A percentile compares a stretch with the other conserved stretches of the same genome.
Conservation (phyloP, 345 rosid species). For the Eucalyptus curtisii region DNA sequence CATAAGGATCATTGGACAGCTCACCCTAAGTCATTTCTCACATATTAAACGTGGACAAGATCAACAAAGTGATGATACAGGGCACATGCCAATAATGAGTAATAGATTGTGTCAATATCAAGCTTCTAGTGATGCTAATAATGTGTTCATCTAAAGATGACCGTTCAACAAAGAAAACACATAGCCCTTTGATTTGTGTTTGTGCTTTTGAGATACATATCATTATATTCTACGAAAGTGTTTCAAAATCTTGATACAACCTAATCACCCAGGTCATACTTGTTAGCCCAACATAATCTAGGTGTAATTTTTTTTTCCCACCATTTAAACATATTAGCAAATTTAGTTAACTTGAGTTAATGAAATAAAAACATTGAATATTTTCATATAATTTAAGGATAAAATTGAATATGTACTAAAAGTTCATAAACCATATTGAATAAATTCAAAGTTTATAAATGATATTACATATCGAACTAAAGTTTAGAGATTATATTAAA, state of each 20-base stretch:
- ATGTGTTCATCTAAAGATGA: background rate
- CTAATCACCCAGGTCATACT: too few relatives aligned
- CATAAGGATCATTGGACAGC: background rate
- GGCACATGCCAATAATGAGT: background rate
- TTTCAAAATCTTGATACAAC: background rate
- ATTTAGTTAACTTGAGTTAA: background rate
- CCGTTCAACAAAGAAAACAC: background rate
- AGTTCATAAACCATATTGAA: accelerated
- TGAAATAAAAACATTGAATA: background rate
- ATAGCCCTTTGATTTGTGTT: background rate
- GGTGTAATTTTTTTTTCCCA: background rate
- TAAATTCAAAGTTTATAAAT: background rate
- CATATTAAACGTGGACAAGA: background rate
- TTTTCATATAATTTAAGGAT: background rate
- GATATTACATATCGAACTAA: accelerated
- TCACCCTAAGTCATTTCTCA: background rate
- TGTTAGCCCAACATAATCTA: background rate
- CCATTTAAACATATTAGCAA: background rate
- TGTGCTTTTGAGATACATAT: background rate
- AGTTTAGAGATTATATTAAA: accelerated
- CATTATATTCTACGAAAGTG: background rate
- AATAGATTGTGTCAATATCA: background rate
- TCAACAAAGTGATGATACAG: background rate
- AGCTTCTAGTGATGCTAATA: background rate
- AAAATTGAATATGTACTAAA: background rate